Conservation (phyloP, 2,329 filamentous ascomycete genomes). For the Cladosporium velox region DNA sequence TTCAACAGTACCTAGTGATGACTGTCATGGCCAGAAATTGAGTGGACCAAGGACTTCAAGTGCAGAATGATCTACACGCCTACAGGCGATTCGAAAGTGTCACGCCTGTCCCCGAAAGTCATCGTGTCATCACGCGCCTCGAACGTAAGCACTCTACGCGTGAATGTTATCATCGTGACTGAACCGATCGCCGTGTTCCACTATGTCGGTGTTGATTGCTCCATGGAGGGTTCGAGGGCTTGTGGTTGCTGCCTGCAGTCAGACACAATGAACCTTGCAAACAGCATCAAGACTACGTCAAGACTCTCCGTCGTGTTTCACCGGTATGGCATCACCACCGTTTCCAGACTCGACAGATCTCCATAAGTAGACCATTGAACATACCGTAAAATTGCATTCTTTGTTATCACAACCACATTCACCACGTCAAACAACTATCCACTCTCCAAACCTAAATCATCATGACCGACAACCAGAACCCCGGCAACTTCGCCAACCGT, state of each 20-base stretch:
- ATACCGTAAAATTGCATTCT: not conserved
- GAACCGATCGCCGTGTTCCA: not conserved
- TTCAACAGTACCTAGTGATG: not conserved
- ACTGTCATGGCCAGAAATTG: not conserved
- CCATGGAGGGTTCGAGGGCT: no score
- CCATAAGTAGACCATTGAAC: not conserved
- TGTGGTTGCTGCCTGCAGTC: not conserved
- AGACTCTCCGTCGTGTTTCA: not conserved
- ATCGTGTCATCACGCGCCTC: conserved; percentile 10
- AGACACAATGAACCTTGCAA: not conserved
- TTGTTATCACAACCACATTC: not conserved
- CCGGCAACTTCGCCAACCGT: conserved; percentile 56
- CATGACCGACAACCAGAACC: conserved; percentile 42
- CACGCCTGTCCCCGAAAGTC: conserved; percentile 2
- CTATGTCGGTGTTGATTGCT: not conserved
- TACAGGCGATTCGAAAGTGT: not conserved
- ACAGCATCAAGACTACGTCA: conserved; percentile 3
- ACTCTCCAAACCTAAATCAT: not conserved
- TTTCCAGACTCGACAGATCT: not conserved
- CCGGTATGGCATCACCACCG: not conserved
- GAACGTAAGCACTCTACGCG: conserved; percentile 16
- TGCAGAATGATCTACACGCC: not conserved
- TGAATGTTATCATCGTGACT: not conserved
- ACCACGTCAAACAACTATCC: not conserved
- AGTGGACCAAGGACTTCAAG: not conserved